Conservation (phyloP, 441 rosid species). For the Flueggea neowawraea region DNA sequence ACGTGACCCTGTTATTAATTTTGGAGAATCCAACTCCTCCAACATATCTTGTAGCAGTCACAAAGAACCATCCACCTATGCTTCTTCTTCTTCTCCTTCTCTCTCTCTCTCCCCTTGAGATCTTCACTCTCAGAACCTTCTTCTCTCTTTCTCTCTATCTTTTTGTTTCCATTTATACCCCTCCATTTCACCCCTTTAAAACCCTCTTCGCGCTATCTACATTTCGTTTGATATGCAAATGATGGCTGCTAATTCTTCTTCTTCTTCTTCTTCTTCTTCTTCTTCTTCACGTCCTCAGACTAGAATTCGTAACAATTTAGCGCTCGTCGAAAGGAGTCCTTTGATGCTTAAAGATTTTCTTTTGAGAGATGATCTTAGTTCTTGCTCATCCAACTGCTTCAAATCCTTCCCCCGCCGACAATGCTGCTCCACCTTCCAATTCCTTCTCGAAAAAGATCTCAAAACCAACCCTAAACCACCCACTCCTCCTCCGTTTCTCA, state of each 20-base stretch:
- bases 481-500: not conserved
- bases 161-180: too few species aligned
- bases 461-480: conserved; percentile 21
- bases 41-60: not conserved
- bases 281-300: too few species aligned
- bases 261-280: too few species aligned
- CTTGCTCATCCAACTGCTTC: conserved; percentile 85
- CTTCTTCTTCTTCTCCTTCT: conserved; percentile 19
- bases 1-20: too few species aligned
- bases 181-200: too few species aligned
- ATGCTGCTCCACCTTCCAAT: conserved; percentile 58
- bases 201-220: too few species aligned
- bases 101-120: conserved; percentile 14
- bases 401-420: conserved; percentile 70
- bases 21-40: too few species aligned
- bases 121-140: conserved; percentile 17
- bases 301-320: not conserved
- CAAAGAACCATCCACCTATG: conserved; percentile 24
- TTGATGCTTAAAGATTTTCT: conserved; percentile 53
- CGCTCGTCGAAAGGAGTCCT: conserved; percentile 12
- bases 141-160: not conserved
- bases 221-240: too few species aligned
- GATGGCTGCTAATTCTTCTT: too few species aligned
- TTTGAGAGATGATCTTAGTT: conserved; percentile 62
- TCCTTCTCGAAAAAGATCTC: conserved; percentile 49